These are phyloP conservation scores for Byssochlamys sp. DNA, from an alignment of 2,329 filamentous ascomycete genomes.

Conservation along the genomic window DNA sequence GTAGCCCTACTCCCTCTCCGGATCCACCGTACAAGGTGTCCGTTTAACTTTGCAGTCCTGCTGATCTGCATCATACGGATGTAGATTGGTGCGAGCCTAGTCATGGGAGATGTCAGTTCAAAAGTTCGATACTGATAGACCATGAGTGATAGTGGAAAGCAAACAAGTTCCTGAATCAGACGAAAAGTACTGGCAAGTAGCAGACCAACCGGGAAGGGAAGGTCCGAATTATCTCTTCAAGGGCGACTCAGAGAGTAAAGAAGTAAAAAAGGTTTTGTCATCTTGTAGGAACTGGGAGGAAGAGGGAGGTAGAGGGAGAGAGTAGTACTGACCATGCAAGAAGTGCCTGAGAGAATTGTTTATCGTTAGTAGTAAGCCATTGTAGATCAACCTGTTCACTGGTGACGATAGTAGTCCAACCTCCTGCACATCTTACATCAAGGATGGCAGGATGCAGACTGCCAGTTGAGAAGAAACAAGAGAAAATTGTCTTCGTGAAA, in stretches of 20 bases:
- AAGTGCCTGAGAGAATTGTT: not conserved
- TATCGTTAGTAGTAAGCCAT: not conserved
- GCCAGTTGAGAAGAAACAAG: not conserved
- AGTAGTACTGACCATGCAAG: constrained; percentile 16
- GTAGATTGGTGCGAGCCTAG: not conserved
- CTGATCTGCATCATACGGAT: not conserved
- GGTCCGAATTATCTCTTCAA: constrained; percentile 55
- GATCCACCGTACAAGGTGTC: not conserved
- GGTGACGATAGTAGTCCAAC: not conserved
- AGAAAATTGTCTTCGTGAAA: not conserved
- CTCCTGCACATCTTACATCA: not conserved
- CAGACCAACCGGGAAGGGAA: constrained; percentile 55
- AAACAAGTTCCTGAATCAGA: constrained; percentile 40
- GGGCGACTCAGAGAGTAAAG: constrained; percentile 59
- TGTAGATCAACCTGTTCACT: not conserved
- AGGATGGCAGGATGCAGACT: not conserved
- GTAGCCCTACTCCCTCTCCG: not conserved
- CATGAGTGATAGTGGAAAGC: not conserved
- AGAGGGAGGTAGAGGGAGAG: constrained; percentile 11
- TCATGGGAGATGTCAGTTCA: not conserved
- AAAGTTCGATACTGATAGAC: not conserved
- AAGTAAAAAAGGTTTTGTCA: constrained; percentile 53
- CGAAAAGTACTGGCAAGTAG: constrained; percentile 64
- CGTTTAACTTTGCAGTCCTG: not conserved
- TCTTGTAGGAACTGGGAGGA: constrained; percentile 34